Conservation (phyloP, 2,329 filamentous ascomycete genomes). For the Cordyceps pruinosa region DNA sequence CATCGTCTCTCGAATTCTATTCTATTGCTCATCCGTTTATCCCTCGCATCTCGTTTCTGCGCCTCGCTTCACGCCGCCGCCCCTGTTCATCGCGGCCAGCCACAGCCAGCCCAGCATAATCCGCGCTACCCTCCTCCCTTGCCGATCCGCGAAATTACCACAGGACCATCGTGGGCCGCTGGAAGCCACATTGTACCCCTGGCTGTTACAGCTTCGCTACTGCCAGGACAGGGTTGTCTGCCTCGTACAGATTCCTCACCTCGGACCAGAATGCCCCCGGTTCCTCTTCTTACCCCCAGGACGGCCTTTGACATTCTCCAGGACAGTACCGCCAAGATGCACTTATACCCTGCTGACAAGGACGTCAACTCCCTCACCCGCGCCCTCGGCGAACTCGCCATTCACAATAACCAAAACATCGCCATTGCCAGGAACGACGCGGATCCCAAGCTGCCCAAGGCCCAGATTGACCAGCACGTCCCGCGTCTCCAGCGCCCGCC, state of each 20-base stretch:
- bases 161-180: constrained; percentile 9
- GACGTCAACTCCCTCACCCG: constrained; percentile 4
- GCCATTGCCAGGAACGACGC: constrained; percentile 6
- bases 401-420: constrained; percentile 21
- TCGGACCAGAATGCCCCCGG: constrained; percentile 1
- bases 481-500: constrained; percentile 23
- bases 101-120: background rate
- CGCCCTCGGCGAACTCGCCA: constrained; percentile 22
- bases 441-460: constrained; percentile 15
- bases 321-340: background rate
- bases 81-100: background rate
- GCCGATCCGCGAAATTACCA: constrained; percentile 18
- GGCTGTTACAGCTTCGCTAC: constrained; percentile 8
- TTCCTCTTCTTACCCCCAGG: constrained; percentile 1
- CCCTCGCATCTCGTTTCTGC: background rate
- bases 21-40: background rate
- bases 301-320: constrained; percentile 2
- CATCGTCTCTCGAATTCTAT: background rate
- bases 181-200: constrained; percentile 9
- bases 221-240: background rate
- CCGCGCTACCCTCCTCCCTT: constrained; percentile 9
- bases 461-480: constrained; percentile 18
- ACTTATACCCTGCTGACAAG: constrained; percentile 10
- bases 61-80: background rate
- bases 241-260: no score